phyloP scores from a whole-genome alignment of 495 filamentous ascomycete genomes.

The Aspergillus bridgeri region DNA sequence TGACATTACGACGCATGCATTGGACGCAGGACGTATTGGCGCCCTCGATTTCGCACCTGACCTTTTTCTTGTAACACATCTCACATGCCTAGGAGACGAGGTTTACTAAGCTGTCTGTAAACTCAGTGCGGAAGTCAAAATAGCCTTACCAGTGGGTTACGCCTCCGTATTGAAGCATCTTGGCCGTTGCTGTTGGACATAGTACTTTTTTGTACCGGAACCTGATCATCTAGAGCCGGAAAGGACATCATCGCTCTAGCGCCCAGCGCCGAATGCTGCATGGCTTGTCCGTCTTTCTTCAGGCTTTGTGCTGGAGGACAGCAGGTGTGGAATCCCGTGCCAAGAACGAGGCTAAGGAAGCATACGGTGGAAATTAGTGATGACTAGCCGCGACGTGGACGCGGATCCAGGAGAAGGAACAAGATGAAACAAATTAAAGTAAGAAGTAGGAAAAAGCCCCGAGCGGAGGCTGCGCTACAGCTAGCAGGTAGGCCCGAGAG shows the following conservation, averaged over 20 bases:
- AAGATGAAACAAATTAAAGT: background rate
- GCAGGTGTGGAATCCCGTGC: background rate
- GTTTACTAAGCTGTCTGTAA: constrained; percentile 12
- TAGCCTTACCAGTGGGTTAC: constrained; percentile 28
- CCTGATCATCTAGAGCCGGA: constrained; percentile 5
- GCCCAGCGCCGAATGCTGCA: constrained; percentile 13
- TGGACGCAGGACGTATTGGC: constrained; percentile 70
- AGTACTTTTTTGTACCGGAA: constrained; percentile 6
- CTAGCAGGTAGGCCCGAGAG: background rate
- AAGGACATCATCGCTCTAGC: constrained; percentile 8
- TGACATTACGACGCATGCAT: constrained; percentile 89
- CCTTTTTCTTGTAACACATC: constrained; percentile 96
- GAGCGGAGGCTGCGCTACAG: background rate
- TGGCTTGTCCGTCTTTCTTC: constrained; percentile 6
- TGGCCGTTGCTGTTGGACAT: constrained; percentile 9
- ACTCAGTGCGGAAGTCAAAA: background rate
- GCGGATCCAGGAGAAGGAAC: background rate
- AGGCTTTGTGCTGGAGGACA: background rate
- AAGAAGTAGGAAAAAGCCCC: background rate
- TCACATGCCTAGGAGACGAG: constrained; percentile 70
- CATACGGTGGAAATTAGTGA: background rate
- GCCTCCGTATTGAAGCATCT: constrained; percentile 14
- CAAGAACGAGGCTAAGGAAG: background rate
- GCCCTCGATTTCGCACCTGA: constrained; percentile 90
- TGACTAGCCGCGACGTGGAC: background rate